Evolutionary conservation across 2,329 filamentous ascomycete species (phyloP), one percentile per base, ranked within the genome.

Genomic region (Chaetomium globosum): DNA sequence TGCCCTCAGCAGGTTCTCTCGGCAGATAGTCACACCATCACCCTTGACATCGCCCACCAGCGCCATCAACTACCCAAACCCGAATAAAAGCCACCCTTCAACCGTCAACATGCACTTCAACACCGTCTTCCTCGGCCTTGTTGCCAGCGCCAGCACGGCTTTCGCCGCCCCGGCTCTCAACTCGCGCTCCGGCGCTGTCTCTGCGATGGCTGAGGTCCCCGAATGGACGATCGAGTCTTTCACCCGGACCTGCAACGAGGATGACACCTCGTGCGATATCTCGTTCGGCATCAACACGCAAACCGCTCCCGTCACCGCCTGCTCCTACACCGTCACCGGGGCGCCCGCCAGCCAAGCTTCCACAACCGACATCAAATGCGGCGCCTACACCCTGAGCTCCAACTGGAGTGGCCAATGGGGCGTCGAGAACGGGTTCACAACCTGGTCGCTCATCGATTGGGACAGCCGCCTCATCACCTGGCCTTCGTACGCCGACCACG

Each of bases 241-340:
- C 65, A 75, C 74, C 68, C 79, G 79, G 33, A 73, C 71, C 43
- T 81, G 80, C 76, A 74, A 79, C 73, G 52, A 65, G 5, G 72
- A 51, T 26, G 74, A 81, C 74, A 79, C 76, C 19, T 72, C 71
- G 36, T 81, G 79, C 76, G 74, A 71, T 51, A 80, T 79, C 78
- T 71, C 71, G 19, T 82, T 81, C 69, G 72, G 71, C 62, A 75
- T 82, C 73, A 71, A 80, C 73, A 77, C 77, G 36, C 64, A 70
- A 13, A 48, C 63, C 21, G 64, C 59, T n/a, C 71, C 73, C 48
- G 68, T 64, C 16, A 66, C 64, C n/a, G 21, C 12, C 13, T 49
- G 74, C 70, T 9, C 61, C 66, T 62, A 77, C 76, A 61, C 48
- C 31, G 66, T 70, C 54, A 67, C 56, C 0, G 67, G 65, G 21